These are phyloP conservation scores for Diaporthe sp. DNA, from an alignment of 2,329 filamentous ascomycete genomes.

Conservation along the genomic window DNA sequence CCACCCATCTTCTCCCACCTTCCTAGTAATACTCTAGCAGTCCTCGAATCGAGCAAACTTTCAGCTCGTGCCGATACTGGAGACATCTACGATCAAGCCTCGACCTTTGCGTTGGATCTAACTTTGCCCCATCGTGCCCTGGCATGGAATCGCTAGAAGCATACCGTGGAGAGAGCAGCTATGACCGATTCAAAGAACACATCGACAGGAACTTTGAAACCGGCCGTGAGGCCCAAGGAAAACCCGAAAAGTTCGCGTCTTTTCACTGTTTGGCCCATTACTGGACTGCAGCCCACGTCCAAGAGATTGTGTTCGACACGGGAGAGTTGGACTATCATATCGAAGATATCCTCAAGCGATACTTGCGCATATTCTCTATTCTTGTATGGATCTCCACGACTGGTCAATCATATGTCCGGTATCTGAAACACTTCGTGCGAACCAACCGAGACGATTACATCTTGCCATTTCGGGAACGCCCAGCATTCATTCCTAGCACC, in stretches of 20 bases:
- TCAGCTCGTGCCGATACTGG: too few relatives aligned
- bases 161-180: not conserved
- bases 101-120: not conserved
- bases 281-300: not conserved
- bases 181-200: not conserved
- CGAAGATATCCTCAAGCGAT: not conserved
- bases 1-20: too few relatives aligned
- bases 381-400: slow-evolving; percentile 1
- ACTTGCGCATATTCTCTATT: slow-evolving; percentile 6
- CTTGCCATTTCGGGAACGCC: slow-evolving; percentile 2
- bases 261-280: not conserved
- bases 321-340: not conserved
- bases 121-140: not conserved
- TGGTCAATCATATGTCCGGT: not conserved
- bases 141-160: not conserved
- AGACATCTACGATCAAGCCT: not conserved
- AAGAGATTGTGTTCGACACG: not conserved
- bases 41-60: too few relatives aligned
- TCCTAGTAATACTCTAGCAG: too few relatives aligned
- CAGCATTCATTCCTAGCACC: not conserved
- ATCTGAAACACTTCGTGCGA: not conserved
- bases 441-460: not conserved
- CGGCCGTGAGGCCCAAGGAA: not conserved
- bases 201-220: not conserved
- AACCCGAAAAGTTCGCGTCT: not conserved